Evolutionary conservation across 129 eudicot species (phyloP).

Genomic region (Artemisia annua): DNA sequence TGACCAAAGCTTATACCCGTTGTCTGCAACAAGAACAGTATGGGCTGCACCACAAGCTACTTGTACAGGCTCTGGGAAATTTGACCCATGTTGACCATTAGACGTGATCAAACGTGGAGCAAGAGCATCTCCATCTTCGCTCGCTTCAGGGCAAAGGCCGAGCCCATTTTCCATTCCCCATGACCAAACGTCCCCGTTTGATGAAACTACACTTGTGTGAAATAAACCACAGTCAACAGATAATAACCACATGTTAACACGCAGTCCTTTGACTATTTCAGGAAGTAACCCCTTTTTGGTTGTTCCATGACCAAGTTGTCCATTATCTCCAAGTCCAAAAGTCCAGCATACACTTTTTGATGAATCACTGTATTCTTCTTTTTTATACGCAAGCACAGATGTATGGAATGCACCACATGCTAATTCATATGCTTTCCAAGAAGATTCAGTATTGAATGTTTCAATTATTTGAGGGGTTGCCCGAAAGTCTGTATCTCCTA

Average conservation of each 20-base stretch:
- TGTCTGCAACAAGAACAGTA: conserved; percentile 66
- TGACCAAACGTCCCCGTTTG: conserved; percentile 93
- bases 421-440: conserved; percentile 62
- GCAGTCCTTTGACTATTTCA: conserved; percentile 55
- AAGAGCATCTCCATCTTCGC: conserved; percentile 74
- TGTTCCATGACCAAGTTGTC: conserved; percentile 90
- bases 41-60: conserved; percentile 97
- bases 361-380: conserved; percentile 41
- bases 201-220: conserved; percentile 82
- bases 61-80: conserved; percentile 52
- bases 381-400: conserved; percentile 54
- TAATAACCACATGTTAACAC: conserved; percentile 38
- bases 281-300: conserved; percentile 45
- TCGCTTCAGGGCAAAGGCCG: conserved; percentile 78
- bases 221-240: conserved; percentile 84
- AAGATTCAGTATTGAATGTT: conserved; percentile 46
- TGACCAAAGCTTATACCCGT: conserved; percentile 77
- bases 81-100: conserved; percentile 39
- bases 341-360: conserved; percentile 69
- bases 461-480: conserved; percentile 48
- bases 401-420: conserved; percentile 93
- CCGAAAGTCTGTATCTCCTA: conserved; percentile 77
- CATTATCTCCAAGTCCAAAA: conserved; percentile 85
- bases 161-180: conserved; percentile 98
- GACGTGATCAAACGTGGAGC: conserved; percentile 45